phyloP scores from a whole-genome alignment of 176 grass and related monocot genomes.

The Oryza meridionalis region DNA sequence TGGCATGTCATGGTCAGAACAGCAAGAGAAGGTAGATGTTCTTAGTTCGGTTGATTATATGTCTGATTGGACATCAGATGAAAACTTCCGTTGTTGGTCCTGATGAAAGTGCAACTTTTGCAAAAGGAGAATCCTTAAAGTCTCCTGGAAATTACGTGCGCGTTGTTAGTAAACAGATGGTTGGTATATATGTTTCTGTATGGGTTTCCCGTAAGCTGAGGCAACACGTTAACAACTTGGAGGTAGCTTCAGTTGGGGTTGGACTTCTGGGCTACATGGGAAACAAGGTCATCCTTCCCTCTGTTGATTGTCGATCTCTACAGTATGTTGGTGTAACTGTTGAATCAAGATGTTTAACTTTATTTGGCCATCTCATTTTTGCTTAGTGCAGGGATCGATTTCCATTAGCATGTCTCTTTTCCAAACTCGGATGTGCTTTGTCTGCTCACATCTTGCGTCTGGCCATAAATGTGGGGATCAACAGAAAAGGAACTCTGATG shows the following conservation, averaged over 20 bases:
- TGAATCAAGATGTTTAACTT: background rate
- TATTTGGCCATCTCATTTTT: conserved; percentile 15
- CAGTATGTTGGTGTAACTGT: background rate
- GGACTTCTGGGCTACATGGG: conserved; percentile 78
- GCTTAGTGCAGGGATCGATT: conserved; percentile 59
- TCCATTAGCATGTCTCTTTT: conserved; percentile 70
- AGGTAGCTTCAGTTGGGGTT: conserved; percentile 69
- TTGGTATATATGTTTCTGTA: conserved; percentile 69
- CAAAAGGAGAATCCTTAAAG: conserved; percentile 15
- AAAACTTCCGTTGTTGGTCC: conserved; percentile 12
- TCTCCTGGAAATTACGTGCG: conserved; percentile 41
- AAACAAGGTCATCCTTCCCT: conserved; percentile 57
- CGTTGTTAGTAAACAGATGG: conserved; percentile 76
- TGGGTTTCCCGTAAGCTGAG: conserved; percentile 62
- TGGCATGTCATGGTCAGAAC: conserved; percentile 67
- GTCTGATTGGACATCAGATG: conserved; percentile 53
- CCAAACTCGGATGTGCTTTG: conserved; percentile 72
- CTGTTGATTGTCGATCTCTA: background rate
- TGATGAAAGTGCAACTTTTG: conserved; percentile 19
- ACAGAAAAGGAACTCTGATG: conserved; percentile 59
- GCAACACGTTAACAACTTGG: conserved; percentile 60
- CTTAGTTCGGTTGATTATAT: conserved; percentile 49
- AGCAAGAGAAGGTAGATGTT: conserved; percentile 58
- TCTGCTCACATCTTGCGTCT: conserved; percentile 74
- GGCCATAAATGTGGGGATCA: conserved; percentile 61